Base-by-base conservation (phyloP, 257 asterid species). In the Lycium barbarum region DNA sequence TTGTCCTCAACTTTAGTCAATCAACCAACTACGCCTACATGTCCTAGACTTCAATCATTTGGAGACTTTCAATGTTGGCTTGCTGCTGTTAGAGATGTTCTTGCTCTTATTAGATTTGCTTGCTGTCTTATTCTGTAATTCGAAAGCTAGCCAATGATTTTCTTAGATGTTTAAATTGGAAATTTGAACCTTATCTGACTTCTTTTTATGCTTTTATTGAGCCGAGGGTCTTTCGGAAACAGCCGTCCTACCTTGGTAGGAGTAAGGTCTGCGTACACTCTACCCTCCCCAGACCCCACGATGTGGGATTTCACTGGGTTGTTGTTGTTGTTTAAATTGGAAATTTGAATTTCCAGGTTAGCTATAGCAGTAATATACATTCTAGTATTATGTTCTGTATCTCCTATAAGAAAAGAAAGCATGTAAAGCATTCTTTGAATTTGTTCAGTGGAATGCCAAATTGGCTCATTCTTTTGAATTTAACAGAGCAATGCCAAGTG, bases 251-350 rank as follows among this genome's bases (percentile, higher is more conserved):
- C n/a, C n/a, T n/a, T n/a, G n/a, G n/a, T n/a, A n/a, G n/a, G n/a
- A n/a, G n/a, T n/a, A n/a, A n/a, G n/a, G n/a, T n/a, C n/a, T n/a
- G n/a, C n/a, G n/a, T n/a, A n/a, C n/a, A n/a, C n/a, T n/a, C n/a
- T n/a, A n/a, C n/a, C n/a, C n/a, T n/a, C n/a, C n/a, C n/a, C n/a
- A n/a, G n/a, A n/a, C n/a, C n/a, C n/a, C n/a, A n/a, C n/a, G n/a
- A n/a, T n/a, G n/a, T n/a, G n/a, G n/a, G n/a, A n/a, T n/a, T n/a
- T n/a, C n/a, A n/a, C n/a, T n/a, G n/a, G n/a, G n/a, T n/a, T n/a
- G n/a, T n/a, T n/a, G n/a, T n/a, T n/a, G n/a, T n/a, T 61, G 67
- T 61, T 61, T 61, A 61, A 61, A 61, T n/a, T 61, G 26, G 67
- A 22, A n/a, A 61, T 18, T n/a, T 61, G 26, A n/a, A 10, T 61